These are phyloP conservation scores for Apophysomyces sp. DNA, from an alignment of 371 early-diverging fungal species.

Conservation along the genomic window DNA sequence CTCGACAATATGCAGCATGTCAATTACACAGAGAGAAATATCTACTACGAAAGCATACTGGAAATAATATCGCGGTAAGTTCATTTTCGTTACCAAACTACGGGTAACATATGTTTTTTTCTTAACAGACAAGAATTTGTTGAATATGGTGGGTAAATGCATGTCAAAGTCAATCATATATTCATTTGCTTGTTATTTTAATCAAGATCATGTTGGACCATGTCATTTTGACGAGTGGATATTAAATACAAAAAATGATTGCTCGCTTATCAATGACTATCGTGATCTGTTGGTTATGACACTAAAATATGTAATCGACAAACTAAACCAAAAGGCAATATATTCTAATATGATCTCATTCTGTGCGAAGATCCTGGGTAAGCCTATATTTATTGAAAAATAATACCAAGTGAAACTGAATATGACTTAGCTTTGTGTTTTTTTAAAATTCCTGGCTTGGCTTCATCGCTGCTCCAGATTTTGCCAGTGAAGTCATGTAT, in stretches of 20 bases:
- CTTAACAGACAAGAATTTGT: constrained; percentile 37
- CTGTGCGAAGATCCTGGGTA: constrained; percentile 51
- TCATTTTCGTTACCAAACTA: neutral
- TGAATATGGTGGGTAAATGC: constrained; percentile 38
- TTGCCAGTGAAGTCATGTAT: constrained; percentile 36
- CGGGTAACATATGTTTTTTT: neutral
- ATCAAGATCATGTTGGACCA: constrained; percentile 18
- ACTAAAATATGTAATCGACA: constrained; percentile 46
- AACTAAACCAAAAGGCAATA: constrained; percentile 41
- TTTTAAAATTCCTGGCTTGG: constrained; percentile 56
- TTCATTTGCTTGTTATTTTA: constrained; percentile 19
- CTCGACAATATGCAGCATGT: constrained; percentile 18
- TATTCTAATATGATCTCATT: constrained; percentile 54
- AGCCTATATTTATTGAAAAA: neutral
- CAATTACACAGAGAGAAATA: constrained; percentile 29
- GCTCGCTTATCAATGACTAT: constrained; percentile 14
- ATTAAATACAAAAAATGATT: neutral
- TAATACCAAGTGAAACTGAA: neutral
- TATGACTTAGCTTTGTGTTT: constrained; percentile 45
- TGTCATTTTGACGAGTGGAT: constrained; percentile 8
- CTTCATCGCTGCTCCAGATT: constrained; percentile 38
- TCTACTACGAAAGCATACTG: constrained; percentile 47
- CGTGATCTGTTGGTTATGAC: constrained; percentile 16
- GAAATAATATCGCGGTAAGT: constrained; percentile 43
- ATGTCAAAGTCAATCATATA: constrained; percentile 20